Percentiles rank a stretch among this genome's conserved stretches.
These are phyloP conservation scores for Aphanomyces invadans DNA, from an alignment of 352 stramenopile species.

Conservation along the genomic window DNA sequence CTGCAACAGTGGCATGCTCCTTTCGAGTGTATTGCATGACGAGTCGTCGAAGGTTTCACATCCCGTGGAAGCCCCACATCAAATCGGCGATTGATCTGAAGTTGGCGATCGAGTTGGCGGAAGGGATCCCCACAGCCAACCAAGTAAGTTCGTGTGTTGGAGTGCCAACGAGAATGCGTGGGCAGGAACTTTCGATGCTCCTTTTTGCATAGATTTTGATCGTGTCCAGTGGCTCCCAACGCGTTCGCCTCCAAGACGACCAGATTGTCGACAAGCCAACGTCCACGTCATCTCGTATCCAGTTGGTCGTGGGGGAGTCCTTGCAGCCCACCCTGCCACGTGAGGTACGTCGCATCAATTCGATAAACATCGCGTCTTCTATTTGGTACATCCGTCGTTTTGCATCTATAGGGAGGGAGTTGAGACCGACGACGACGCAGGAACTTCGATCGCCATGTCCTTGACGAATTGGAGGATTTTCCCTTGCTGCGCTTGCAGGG, in stretches of 20 bases:
- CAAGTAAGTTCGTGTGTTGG: not conserved
- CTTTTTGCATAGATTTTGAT: not conserved
- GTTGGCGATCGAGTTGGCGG: not conserved
- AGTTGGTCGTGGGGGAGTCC: not conserved
- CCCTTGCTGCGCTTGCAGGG: conserved; percentile 15
- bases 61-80: not conserved
- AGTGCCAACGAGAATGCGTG: not conserved
- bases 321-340: not conserved
- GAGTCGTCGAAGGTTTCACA: not conserved
- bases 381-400: not conserved
- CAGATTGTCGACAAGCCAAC: not conserved
- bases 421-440: conserved; percentile 13
- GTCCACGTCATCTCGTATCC: not conserved
- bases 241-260: not conserved
- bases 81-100: not conserved
- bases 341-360: conserved; percentile 17
- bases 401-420: not conserved
- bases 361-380: not conserved
- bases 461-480: conserved; percentile 2
- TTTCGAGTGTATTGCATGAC: not conserved
- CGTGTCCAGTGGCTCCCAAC: not conserved
- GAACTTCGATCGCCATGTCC: not conserved
- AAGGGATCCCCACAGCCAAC: not conserved
- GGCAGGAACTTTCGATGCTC: not conserved
- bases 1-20: not conserved